These are phyloP conservation scores for Epichloe hybrida DNA, from an alignment of 2,329 filamentous ascomycete genomes.

Conservation along the genomic window DNA sequence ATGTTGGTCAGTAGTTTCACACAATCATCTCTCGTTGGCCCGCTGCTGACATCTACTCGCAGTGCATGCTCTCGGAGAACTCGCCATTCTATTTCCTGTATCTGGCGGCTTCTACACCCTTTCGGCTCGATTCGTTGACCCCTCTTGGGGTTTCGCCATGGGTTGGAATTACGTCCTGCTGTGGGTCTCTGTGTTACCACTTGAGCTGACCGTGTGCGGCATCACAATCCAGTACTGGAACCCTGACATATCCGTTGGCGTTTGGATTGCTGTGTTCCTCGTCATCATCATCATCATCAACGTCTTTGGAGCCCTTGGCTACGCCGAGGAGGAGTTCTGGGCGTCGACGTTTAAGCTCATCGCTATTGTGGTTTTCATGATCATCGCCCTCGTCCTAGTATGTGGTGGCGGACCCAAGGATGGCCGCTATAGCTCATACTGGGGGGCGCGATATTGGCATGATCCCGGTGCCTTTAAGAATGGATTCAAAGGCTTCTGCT, in stretches of 20 bases:
- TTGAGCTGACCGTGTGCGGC: slow-evolving; percentile 35
- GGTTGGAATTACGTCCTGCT: slow-evolving; percentile 36
- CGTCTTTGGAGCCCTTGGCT: slow-evolving; percentile 36
- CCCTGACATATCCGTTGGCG: slow-evolving; percentile 26
- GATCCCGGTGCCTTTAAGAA: slow-evolving; percentile 48
- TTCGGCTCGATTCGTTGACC: slow-evolving; percentile 44
- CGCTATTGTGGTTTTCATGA: slow-evolving; percentile 43
- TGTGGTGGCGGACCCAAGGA: slow-evolving; percentile 44
- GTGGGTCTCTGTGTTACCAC: slow-evolving; percentile 33
- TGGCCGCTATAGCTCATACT: slow-evolving; percentile 31
- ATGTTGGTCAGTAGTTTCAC: slow-evolving; percentile 25
- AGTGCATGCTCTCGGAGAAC: slow-evolving; percentile 44
- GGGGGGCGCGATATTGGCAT: slow-evolving; percentile 38
- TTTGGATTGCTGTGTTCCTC: slow-evolving; percentile 38
- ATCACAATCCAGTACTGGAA: slow-evolving; percentile 40
- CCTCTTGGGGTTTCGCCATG: slow-evolving; percentile 42
- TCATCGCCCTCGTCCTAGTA: slow-evolving; percentile 45
- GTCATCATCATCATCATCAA: slow-evolving; percentile 32
- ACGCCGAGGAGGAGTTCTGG: slow-evolving; percentile 39
- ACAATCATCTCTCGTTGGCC: background rate
- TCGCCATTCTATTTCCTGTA: slow-evolving; percentile 45
- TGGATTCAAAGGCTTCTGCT: slow-evolving; percentile 62
- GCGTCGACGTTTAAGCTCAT: slow-evolving; percentile 38
- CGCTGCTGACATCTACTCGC: background rate
- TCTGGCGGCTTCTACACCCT: slow-evolving; percentile 48